Evolutionary conservation across 371 early-diverging fungal genomes (phyloP).

Genomic region (Rhizomucor pusillus): DNA sequence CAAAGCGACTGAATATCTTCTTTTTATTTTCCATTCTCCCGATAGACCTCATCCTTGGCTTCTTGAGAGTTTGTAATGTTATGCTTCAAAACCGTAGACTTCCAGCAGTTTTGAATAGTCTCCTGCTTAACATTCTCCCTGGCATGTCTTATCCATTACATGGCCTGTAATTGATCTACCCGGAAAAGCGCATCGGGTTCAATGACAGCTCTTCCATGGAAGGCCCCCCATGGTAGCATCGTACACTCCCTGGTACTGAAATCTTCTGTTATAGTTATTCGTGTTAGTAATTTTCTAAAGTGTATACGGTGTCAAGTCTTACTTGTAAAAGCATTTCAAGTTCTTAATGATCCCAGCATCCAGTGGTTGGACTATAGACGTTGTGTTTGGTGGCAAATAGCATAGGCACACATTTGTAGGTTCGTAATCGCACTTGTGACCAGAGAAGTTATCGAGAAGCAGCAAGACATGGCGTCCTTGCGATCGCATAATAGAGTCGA

Average conservation of each 20-base stretch:
- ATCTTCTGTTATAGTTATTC: not conserved
- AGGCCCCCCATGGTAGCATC: not conserved
- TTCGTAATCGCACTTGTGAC: slow-evolving; percentile 4
- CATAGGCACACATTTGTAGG: slow-evolving; percentile 9
- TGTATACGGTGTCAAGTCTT: not conserved
- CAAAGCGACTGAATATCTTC: not conserved
- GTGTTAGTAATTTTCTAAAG: not conserved
- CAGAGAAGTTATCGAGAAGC: slow-evolving; percentile 18
- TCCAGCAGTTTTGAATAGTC: not conserved
- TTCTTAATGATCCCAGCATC: slow-evolving; percentile 21
- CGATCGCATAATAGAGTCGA: slow-evolving; percentile 3
- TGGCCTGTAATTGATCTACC: not conserved
- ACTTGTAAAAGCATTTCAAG: slow-evolving; percentile 18
- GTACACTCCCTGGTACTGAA: not conserved
- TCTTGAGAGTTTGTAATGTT: not conserved
- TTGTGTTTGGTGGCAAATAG: slow-evolving; percentile 23
- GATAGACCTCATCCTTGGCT: not conserved
- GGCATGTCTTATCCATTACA: not conserved
- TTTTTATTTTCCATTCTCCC: not conserved
- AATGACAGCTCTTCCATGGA: not conserved
- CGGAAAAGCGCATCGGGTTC: not conserved
- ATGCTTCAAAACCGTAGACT: not conserved
- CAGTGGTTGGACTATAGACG: slow-evolving; percentile 20
- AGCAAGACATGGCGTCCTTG: slow-evolving; percentile 8
- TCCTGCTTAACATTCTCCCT: not conserved